Conservation (phyloP, 2,329 filamentous ascomycete species). For the Trichoderma asperellum region DNA sequence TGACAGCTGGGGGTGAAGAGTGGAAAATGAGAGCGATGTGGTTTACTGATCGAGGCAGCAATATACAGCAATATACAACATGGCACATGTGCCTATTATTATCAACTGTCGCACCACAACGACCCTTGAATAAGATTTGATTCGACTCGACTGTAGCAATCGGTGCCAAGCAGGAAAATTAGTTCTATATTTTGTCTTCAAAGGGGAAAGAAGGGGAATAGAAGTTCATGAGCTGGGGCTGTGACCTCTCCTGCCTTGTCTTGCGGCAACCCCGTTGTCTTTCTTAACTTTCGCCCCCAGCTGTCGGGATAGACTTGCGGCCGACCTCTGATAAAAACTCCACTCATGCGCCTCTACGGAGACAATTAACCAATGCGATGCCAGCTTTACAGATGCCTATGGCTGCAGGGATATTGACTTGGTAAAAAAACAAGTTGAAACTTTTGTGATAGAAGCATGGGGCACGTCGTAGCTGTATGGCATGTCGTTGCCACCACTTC, state of each 20-base stretch:
- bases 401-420: slow-evolving; percentile 16
- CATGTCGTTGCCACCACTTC: slow-evolving; percentile 6
- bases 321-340: slow-evolving; percentile 22
- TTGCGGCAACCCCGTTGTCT: neutral
- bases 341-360: slow-evolving; percentile 16
- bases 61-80: neutral
- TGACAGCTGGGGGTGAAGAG: slow-evolving; percentile 1
- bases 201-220: slow-evolving; percentile 7
- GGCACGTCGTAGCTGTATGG: slow-evolving; percentile 1
- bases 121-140: slow-evolving; percentile 16
- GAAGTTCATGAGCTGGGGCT: slow-evolving; percentile 21
- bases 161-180: neutral
- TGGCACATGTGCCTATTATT: slow-evolving; percentile 9
- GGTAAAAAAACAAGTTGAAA: slow-evolving; percentile 8
- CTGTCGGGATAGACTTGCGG: slow-evolving; percentile 22
- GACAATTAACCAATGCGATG: slow-evolving; percentile 23
- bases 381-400: neutral
- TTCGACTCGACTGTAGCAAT: neutral
- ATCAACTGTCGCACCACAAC: slow-evolving; percentile 13
- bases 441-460: slow-evolving; percentile 25
- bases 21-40: neutral
- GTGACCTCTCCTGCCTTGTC: slow-evolving; percentile 6
- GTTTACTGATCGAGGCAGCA: neutral
- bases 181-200: slow-evolving; percentile 5
- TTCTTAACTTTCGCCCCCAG: slow-evolving; percentile 16